Conservation (phyloP, 306 rosid species). For the Vigna unguiculata region DNA sequence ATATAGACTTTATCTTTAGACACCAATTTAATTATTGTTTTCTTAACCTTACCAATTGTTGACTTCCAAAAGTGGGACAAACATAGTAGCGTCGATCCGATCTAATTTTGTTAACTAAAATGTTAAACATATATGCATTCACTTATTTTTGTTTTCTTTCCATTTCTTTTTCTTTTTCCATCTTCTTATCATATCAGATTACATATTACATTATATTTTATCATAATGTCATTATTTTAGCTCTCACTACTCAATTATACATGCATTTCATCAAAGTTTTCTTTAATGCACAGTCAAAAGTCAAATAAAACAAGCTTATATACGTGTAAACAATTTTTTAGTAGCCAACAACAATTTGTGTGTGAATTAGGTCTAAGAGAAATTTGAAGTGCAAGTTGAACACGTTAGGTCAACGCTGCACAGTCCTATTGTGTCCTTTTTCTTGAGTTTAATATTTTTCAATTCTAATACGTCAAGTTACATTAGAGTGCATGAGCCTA, state of each 20-base stretch:
- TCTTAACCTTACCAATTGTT: too few species aligned
- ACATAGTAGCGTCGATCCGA: too few species aligned
- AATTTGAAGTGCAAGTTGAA: conserved; percentile 51
- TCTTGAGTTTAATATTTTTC: conserved; percentile 34
- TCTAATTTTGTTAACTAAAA: too few species aligned
- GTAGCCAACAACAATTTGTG: neutral
- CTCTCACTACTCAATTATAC: neutral
- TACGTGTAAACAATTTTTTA: neutral
- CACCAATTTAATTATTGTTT: too few species aligned
- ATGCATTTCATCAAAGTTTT: neutral
- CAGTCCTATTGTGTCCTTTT: conserved; percentile 51
- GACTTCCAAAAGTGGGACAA: too few species aligned
- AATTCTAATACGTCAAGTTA: conserved; percentile 44
- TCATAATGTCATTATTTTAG: too few species aligned
- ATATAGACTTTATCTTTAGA: too few species aligned
- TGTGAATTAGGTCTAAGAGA: neutral
- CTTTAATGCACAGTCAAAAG: neutral
- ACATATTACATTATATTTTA: too few species aligned
- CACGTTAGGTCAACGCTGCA: conserved; percentile 64
- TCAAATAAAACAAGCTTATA: neutral
- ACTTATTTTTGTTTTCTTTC: too few species aligned
- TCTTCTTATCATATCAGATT: too few species aligned
- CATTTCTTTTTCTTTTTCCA: too few species aligned
- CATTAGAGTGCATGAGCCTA: conserved; percentile 70
- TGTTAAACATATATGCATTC: too few species aligned